Base-by-base conservation (phyloP, 495 filamentous ascomycete species). In the Aspergillus leporis region DNA sequence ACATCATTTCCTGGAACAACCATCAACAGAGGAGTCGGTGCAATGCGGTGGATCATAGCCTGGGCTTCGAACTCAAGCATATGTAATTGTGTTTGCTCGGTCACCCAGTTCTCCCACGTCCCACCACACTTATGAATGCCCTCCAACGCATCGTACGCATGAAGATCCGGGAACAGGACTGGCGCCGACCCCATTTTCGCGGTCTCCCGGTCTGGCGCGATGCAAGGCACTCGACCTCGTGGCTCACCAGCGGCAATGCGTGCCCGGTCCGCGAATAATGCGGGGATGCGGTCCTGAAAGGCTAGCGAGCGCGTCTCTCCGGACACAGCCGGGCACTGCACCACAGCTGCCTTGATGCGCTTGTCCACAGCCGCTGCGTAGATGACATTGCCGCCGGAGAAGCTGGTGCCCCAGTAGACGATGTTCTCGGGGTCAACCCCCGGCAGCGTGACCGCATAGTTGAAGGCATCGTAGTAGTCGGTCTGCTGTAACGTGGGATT, bases 1-100 rank as follows among this genome's bases (percentile, higher is more conserved):
- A 31, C 19, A 55, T 76, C 73, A 49, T 70, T 61, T 14, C 64
- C 57, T n/a, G 66, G 64, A 31, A 74, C 56, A 16, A 64, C 62
- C 62, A 76, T 70, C n/a, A 73, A 53, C 30, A 75, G 56, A 3
- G 71, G 73, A 22, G 67, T 74, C 6, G 74, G 74, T 16, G 70
- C 63, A 38, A 75, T 70, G 46, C 61, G 71, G 50, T 73, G 65
- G 36, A 74, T 63, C 25, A 58, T 50, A 21, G 5, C 50, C 31
- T 60, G 66, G 14, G 61, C 59, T 41, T 74, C 62, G 59, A 71
- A 67, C 21, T 13, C 60, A 40, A 69, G 65, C 55, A 71, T 59
- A 55, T 60, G 13, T n/a, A 61, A 53, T 48, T 62, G 64, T 53
- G 61, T 69, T 54, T 63, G 58, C 19, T 62, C 28, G 0, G 65